Evolutionary conservation across 805 yeast genomes (phyloP).

Genomic region (Candida boleticola): DNA sequence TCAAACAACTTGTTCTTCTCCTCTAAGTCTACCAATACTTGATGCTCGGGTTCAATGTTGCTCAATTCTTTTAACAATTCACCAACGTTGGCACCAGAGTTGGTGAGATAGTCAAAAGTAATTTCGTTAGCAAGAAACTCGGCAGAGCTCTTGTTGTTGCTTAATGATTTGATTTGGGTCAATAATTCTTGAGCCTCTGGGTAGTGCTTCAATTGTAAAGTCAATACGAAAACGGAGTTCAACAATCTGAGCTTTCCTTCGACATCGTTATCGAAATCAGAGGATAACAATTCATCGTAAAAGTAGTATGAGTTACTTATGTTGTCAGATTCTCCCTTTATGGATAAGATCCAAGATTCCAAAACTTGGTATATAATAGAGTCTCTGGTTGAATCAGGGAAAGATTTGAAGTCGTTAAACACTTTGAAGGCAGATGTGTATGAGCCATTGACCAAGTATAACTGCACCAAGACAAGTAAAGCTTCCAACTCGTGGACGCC

Average conservation of each 20-base stretch:
- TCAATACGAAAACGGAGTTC: slow-evolving; percentile 54
- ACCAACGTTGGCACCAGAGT: slow-evolving; percentile 41
- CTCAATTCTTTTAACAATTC: slow-evolving; percentile 47
- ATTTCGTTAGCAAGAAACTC: slow-evolving; percentile 65
- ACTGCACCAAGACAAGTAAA: slow-evolving; percentile 38
- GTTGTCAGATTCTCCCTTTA: slow-evolving; percentile 41
- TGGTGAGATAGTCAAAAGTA: slow-evolving; percentile 52
- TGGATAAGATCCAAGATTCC: slow-evolving; percentile 61
- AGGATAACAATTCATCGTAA: slow-evolving; percentile 76
- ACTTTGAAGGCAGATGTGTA: slow-evolving; percentile 31
- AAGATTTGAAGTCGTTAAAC: slow-evolving; percentile 28
- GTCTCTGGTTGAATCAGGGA: slow-evolving; percentile 48
- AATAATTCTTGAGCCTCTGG: slow-evolving; percentile 76
- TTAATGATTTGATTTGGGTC: slow-evolving; percentile 42
- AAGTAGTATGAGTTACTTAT: slow-evolving; percentile 50
- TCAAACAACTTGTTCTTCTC: slow-evolving; percentile 68
- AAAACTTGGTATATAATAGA: slow-evolving; percentile 73
- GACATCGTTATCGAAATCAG: slow-evolving; percentile 36
- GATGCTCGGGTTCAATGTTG: slow-evolving; percentile 53
- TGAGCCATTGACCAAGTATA: slow-evolving; percentile 37
- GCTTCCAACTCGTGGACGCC: slow-evolving; percentile 34
- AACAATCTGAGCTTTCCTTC: slow-evolving; percentile 39
- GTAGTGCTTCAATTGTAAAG: slow-evolving; percentile 72
- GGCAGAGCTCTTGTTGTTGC: slow-evolving; percentile 25
- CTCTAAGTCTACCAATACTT: slow-evolving; percentile 53